Percentiles rank a stretch among this genome's conserved stretches.
Evolutionary conservation across 2,329 filamentous ascomycete species (phyloP).

Genomic region (Talaromyces marneffei): DNA sequence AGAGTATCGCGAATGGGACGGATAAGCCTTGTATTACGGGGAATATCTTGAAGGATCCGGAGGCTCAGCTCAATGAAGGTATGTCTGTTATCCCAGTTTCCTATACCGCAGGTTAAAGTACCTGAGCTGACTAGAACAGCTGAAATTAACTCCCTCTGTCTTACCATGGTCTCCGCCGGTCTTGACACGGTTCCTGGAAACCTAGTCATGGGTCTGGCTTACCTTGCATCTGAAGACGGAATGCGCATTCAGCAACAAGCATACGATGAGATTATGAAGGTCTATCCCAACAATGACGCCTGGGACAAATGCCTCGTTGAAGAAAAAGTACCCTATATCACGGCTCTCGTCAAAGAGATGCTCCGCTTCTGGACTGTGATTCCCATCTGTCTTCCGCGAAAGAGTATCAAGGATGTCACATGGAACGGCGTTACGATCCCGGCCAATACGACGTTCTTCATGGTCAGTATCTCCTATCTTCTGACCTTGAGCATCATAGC

Average conservation of each 20-base stretch:
- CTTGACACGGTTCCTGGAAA: conserved; percentile 77
- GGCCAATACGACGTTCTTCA: conserved; percentile 71
- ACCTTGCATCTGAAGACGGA: conserved; percentile 62
- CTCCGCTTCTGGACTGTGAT: conserved; percentile 75
- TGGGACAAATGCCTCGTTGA: conserved; percentile 68
- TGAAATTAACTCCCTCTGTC: conserved; percentile 72
- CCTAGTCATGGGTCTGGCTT: conserved; percentile 72
- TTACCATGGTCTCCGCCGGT: conserved; percentile 76
- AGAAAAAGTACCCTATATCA: conserved; percentile 71
- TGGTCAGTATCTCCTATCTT: conserved; percentile 44
- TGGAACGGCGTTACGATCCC: conserved; percentile 65
- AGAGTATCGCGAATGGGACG: conserved; percentile 56
- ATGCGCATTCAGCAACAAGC: conserved; percentile 66
- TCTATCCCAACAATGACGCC: conserved; percentile 68
- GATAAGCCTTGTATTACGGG: conserved; percentile 65
- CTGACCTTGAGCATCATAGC: neutral
- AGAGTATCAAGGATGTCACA: conserved; percentile 64
- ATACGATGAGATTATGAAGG: conserved; percentile 62
- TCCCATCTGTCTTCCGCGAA: conserved; percentile 68
- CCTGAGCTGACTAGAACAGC: conserved; percentile 37
- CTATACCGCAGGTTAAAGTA: too few species aligned
- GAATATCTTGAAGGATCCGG: conserved; percentile 64
- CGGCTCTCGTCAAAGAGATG: conserved; percentile 71
- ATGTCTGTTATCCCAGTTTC: conserved; percentile 19
- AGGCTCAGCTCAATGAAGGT: conserved; percentile 64